Evolutionary conservation across 805 yeast species (phyloP), one percentile per base, ranked within the genome.

Genomic region (Tetrapisispora nanseiensis): DNA sequence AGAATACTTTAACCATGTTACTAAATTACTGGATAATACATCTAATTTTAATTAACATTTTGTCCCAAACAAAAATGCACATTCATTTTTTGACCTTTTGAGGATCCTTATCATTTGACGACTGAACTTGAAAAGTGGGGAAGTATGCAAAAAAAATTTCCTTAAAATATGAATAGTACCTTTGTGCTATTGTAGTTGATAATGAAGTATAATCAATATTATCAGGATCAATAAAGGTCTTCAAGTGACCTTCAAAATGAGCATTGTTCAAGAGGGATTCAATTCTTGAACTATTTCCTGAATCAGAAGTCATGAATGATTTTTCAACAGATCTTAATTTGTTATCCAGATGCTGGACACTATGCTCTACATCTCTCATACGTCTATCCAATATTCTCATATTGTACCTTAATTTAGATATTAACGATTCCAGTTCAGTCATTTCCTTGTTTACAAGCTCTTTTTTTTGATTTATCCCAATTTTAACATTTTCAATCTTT

Each of bases 371-470:
- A 51, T 83, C 92, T 34, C 75, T 70, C 37, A 83, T 71, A 49
- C 82, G 78, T 19, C 74, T 71, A 26, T 71, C 71, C 24, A 83
- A 58, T 33, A 79, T 63, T 18, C 82, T 62, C 35, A 78, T 64
- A 54, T 83, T 90, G 56, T 83, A 83, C 50, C 76, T 75, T 39
- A 83, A 57, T 46, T 80, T 67, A 3, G 84, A 78, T 27, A 75
- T 72, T 39, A 76, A 61, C 8, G 79, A 72, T 39, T 72, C 74
- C 15, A 78, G 63, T 45, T 78, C 82, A 21, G 61, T 56, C 40
- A 71, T 55, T 45, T 71, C 73, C 23, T 62, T 55, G 7, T 65
- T 59, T 12, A 70, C 48, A 19, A 66, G 45, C 19, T 65, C 60
- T 40, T 61, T 56, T 35, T 56, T 57, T 16, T 51, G 51, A 23